Conservation (phyloP, 805 yeast genomes). For the Barnettozyma californica region DNA sequence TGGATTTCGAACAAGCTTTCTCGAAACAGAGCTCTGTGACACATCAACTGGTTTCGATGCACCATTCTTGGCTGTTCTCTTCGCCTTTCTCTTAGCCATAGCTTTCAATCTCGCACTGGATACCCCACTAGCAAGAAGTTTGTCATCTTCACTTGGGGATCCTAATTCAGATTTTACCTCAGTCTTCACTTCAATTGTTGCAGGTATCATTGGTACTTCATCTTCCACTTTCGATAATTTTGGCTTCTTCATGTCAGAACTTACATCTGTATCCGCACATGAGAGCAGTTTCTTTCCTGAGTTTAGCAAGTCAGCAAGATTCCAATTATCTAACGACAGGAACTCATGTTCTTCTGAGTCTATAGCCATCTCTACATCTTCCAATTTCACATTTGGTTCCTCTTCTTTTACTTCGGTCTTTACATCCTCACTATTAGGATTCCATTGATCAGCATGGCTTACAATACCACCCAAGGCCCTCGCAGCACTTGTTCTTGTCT, state of each 20-base stretch:
- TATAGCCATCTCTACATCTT: slow-evolving; percentile 22
- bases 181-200: slow-evolving; percentile 38
- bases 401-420: slow-evolving; percentile 18
- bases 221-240: slow-evolving; percentile 36
- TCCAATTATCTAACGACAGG: slow-evolving; percentile 44
- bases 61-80: slow-evolving; percentile 54
- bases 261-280: slow-evolving; percentile 22
- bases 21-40: slow-evolving; percentile 64
- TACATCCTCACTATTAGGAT: slow-evolving; percentile 47
- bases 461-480: slow-evolving; percentile 93
- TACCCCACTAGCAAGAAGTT: slow-evolving; percentile 12
- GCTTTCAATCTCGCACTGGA: slow-evolving; percentile 82
- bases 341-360: slow-evolving; percentile 30
- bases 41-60: slow-evolving; percentile 53
- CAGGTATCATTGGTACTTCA: slow-evolving; percentile 41
- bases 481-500: slow-evolving; percentile 91
- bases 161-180: slow-evolving; percentile 15
- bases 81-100: slow-evolving; percentile 89
- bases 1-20: slow-evolving; percentile 38
- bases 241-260: slow-evolving; percentile 30
- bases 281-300: slow-evolving; percentile 43
- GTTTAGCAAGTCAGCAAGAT: slow-evolving; percentile 41
- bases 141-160: slow-evolving; percentile 2
- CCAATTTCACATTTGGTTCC: slow-evolving; percentile 13
- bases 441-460: slow-evolving; percentile 73